Conservation (phyloP, 139 green algal species). For the Volvox africanus region DNA sequence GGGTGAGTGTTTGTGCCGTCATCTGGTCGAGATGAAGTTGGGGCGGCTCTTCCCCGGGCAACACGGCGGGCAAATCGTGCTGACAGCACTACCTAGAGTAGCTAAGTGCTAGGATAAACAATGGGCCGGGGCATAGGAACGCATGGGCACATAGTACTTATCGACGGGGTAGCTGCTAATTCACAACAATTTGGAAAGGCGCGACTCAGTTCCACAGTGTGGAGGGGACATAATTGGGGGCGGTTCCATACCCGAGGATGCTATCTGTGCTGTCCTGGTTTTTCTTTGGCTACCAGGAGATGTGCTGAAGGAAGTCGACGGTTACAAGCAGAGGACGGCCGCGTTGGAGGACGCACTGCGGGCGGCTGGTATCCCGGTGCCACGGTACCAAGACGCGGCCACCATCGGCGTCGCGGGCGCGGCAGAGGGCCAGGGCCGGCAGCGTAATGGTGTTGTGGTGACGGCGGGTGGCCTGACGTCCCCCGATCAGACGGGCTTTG, state of each 20-base stretch:
- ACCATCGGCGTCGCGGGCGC: background rate
- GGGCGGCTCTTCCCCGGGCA: too few relatives aligned
- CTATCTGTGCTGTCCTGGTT: too few relatives aligned
- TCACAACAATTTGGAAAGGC: too few relatives aligned
- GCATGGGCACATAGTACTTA: too few relatives aligned
- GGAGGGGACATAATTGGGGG: too few relatives aligned
- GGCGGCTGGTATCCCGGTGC: slow-evolving; percentile 2
- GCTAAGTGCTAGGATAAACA: too few relatives aligned
- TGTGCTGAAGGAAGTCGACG: background rate
- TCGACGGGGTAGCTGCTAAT: too few relatives aligned
- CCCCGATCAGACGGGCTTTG: background rate
- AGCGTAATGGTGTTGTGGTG: slow-evolving; percentile 39
- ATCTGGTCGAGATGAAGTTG: too few relatives aligned
- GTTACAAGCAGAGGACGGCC: background rate
- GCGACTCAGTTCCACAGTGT: too few relatives aligned
- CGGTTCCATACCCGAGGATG: background rate
- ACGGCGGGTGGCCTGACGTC: background rate
- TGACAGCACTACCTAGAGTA: too few relatives aligned
- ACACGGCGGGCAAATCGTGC: too few relatives aligned
- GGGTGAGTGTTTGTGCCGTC: background rate
- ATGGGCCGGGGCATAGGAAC: too few relatives aligned
- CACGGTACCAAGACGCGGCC: background rate
- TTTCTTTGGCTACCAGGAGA: background rate
- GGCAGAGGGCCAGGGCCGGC: background rate
- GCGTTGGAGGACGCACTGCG: slow-evolving; percentile 13